A percentile compares a stretch with the other conserved stretches of the same genome.
phyloP scores from a whole-genome alignment of 768 basidiomycete species.

The Pisolithus albus region DNA sequence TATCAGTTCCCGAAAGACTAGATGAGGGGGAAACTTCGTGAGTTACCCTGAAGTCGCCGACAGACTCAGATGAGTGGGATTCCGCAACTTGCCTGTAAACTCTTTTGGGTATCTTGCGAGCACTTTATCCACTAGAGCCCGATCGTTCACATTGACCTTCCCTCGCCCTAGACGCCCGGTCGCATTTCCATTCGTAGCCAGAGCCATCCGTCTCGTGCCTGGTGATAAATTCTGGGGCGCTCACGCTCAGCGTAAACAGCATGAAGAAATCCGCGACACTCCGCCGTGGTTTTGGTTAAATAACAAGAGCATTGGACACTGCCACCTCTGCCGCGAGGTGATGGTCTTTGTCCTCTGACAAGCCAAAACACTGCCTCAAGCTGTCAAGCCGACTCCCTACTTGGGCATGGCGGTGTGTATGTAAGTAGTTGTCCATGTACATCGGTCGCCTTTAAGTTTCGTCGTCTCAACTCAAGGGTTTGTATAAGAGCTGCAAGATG shows the following conservation, averaged over 20 bases:
- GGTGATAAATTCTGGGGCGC: too few species aligned
- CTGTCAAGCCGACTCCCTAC: too few species aligned
- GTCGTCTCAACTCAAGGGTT: too few species aligned
- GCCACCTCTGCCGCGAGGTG: neutral
- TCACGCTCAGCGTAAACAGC: too few species aligned
- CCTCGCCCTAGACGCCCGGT: neutral
- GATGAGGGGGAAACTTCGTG: neutral
- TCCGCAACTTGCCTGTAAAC: slow-evolving; percentile 6
- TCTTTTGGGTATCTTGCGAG: slow-evolving; percentile 14
- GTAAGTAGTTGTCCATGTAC: too few species aligned
- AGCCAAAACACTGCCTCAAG: neutral
- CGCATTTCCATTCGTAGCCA: neutral
- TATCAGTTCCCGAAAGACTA: slow-evolving; percentile 46
- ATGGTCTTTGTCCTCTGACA: neutral
- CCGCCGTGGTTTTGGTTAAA: too few species aligned
- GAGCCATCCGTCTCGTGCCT: neutral
- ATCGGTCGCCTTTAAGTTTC: too few species aligned
- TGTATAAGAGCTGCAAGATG: neutral
- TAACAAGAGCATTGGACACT: too few species aligned
- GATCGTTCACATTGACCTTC: slow-evolving; percentile 10
- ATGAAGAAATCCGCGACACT: too few species aligned
- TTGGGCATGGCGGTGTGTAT: too few species aligned
- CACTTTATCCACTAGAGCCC: slow-evolving; percentile 13
- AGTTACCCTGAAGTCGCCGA: neutral
- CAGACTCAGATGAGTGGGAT: neutral